A percentile compares a stretch with the other conserved stretches of the same genome.
Conservation (phyloP, 805 yeast species). For the Sugiyamaella smithiae region DNA sequence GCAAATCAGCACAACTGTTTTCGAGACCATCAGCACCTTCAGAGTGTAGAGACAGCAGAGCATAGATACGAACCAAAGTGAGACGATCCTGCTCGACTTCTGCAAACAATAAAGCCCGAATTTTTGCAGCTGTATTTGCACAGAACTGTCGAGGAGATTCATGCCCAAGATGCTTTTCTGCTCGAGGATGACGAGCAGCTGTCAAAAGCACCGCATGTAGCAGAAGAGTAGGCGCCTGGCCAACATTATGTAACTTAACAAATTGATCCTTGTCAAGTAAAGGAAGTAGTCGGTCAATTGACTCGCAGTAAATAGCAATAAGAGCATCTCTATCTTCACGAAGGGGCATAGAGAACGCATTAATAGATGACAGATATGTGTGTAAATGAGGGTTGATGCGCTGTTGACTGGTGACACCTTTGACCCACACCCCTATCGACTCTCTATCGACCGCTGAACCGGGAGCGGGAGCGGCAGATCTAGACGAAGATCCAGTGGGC, state of each 20-base stretch:
- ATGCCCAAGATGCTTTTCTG: conserved; percentile 30
- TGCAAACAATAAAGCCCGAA: conserved; percentile 38
- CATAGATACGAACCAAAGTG: conserved; percentile 37
- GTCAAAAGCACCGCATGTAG: conserved; percentile 44
- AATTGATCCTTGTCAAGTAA: conserved; percentile 41
- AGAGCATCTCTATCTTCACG: conserved; percentile 35
- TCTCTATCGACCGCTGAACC: conserved; percentile 19
- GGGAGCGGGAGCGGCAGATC: background rate
- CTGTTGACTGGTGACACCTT: conserved; percentile 29
- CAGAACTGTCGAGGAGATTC: conserved; percentile 36
- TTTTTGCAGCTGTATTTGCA: conserved; percentile 33
- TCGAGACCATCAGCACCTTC: conserved; percentile 42
- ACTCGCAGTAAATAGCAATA: conserved; percentile 40
- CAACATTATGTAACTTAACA: conserved; percentile 36
- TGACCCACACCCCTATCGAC: conserved; percentile 37
- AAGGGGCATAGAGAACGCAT: conserved; percentile 40
- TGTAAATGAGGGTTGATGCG: conserved; percentile 32
- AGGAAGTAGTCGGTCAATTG: conserved; percentile 42
- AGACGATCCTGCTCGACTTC: conserved; percentile 40
- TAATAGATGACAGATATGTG: conserved; percentile 36
- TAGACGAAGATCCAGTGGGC: background rate
- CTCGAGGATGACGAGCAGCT: conserved; percentile 42
- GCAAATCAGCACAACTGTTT: conserved; percentile 37
- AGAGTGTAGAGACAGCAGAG: conserved; percentile 39
- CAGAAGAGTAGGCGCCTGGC: conserved; percentile 40